Evolutionary conservation across 768 basidiomycete genomes (phyloP).

Genomic region (Russula virescens): DNA sequence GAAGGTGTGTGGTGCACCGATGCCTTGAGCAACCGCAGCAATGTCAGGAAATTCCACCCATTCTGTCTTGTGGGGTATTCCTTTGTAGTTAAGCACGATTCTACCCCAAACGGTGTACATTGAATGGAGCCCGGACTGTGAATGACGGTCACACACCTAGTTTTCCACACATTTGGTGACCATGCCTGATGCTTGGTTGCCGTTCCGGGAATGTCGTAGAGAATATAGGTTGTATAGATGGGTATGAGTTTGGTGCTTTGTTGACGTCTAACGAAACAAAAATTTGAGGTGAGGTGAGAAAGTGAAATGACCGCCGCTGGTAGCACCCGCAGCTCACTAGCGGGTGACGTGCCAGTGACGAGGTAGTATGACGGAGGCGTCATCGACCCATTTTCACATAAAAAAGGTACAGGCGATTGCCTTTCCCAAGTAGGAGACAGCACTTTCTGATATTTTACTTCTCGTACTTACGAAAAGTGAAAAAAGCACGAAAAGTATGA

Average conservation of each 20-base stretch:
- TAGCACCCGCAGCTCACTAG: no score
- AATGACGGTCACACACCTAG: slow-evolving; percentile 27
- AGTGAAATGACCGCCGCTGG: no score
- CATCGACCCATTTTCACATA: no score
- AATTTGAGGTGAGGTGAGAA: no score
- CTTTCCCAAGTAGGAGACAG: no score
- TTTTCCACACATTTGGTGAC: slow-evolving; percentile 33
- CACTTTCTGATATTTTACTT: no score
- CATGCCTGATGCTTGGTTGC: slow-evolving; percentile 24
- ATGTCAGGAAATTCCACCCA: slow-evolving; percentile 53
- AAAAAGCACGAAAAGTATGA: no score
- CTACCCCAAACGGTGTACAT: slow-evolving; percentile 19
- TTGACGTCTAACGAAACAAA: no score
- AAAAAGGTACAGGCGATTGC: no score
- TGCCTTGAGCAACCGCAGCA: slow-evolving; percentile 31
- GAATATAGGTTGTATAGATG: neutral
- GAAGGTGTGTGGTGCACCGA: slow-evolving; percentile 35
- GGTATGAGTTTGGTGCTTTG: neutral
- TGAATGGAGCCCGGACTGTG: neutral
- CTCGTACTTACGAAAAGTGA: no score
- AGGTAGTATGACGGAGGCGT: no score
- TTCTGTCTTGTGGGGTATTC: slow-evolving; percentile 40
- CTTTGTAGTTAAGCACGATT: slow-evolving; percentile 38
- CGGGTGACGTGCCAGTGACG: no score
- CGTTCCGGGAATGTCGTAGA: slow-evolving; percentile 21